Evolutionary conservation across 345 rosid species (phyloP), one percentile per base, ranked within the genome.

Genomic region (Capsella bursapastoris): DNA sequence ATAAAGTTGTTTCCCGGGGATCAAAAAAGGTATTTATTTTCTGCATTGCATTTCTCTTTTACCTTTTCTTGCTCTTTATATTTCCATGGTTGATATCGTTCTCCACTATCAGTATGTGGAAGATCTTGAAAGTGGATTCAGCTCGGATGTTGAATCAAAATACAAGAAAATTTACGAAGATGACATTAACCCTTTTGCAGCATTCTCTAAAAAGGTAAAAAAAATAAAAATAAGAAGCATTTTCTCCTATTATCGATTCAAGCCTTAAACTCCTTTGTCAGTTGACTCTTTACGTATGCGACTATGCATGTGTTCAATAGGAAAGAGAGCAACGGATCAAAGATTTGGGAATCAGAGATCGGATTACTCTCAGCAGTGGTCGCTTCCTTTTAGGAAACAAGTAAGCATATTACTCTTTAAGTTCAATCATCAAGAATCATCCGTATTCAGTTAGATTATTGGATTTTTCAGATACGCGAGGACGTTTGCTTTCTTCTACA

Each of bases 121-220:
- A 82, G 99, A 95, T 88, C 82, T 87, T 62, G 99, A 95, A 86
- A 82, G 96, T 79, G 99, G 99, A 27, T 90, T 95, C 78, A 78
- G 81, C 75, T 95, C 97, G 13, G 98, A 95, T 84, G 86, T 90
- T 16, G 99, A 95, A 81, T 95, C 98, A 22, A 92, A 92, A 85
- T 92, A 92, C 92, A 92, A 92, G 86, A 95, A 95, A 86, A 92
- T 95, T 71, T 95, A 95, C 31, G 98, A 92, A 75, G 98, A 95
- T 76, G 99, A 89, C 79, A 92, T 95, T 63, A 95, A 95, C 84
- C 98, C 99, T 27, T 95, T 95, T 78, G 98, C 98, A 22, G 99
- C 99, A 53, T 95, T 92, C 85, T 95, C 99, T 15, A 92, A 86
- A 80, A 95, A 90, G 98, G 98, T 88, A 25, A 6, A 61, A n/a